These are phyloP conservation scores for Macrophomina phaseolina DNA, from an alignment of 2,329 filamentous ascomycete genomes.

Conservation along the genomic window DNA sequence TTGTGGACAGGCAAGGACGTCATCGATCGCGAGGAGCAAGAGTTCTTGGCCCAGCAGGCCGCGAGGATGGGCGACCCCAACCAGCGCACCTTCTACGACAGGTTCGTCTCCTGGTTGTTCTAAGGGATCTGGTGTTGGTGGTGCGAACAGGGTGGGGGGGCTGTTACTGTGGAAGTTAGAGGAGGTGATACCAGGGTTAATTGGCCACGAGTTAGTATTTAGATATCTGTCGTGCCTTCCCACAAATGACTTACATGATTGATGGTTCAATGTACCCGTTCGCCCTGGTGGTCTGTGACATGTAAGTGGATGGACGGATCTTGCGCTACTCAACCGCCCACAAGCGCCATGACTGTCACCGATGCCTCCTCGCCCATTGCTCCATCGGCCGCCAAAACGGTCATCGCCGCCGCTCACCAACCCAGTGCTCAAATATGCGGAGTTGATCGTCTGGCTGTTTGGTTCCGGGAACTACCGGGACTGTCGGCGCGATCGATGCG, in stretches of 20 bases:
- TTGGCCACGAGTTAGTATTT: slow-evolving; percentile 3
- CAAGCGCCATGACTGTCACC: neutral
- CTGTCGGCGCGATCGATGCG: too few species aligned
- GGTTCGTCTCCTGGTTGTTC: slow-evolving; percentile 67
- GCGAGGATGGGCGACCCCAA: slow-evolving; percentile 43
- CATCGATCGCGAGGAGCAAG: slow-evolving; percentile 74
- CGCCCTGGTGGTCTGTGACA: neutral
- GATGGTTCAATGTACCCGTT: neutral
- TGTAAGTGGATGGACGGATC: neutral
- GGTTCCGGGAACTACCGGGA: too few species aligned
- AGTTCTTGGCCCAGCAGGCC: slow-evolving; percentile 65
- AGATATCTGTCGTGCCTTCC: slow-evolving; percentile 1
- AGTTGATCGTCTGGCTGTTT: too few species aligned
- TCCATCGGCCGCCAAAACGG: too few species aligned
- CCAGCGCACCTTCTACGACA: slow-evolving; percentile 59
- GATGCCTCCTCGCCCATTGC: neutral
- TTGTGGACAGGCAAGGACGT: slow-evolving; percentile 75
- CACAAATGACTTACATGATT: slow-evolving; percentile 8
- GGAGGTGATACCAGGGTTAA: neutral
- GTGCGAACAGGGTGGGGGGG: neutral
- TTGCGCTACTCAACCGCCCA: neutral
- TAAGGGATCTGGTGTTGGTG: slow-evolving; percentile 41
- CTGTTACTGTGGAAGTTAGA: neutral
- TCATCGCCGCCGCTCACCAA: too few species aligned
- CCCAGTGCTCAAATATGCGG: too few species aligned